Evolutionary conservation across 371 early-diverging fungal species (phyloP).

Genomic region (Parasitella parasitica): DNA sequence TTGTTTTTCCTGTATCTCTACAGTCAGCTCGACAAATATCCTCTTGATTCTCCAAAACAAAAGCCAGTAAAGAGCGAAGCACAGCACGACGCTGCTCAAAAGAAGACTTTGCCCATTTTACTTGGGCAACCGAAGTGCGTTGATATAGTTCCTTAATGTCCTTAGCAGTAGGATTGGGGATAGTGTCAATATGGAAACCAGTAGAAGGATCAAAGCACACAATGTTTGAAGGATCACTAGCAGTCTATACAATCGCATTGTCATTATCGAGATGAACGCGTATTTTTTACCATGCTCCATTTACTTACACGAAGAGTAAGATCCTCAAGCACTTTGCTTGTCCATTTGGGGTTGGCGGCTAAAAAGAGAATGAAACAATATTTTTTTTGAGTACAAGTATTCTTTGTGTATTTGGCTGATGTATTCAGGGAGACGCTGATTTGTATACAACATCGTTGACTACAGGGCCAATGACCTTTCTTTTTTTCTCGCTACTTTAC

Average conservation of each 20-base stretch:
- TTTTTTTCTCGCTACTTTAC: slow-evolving; percentile 10
- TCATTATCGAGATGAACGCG: not conserved
- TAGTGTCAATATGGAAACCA: slow-evolving; percentile 70
- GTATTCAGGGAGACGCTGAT: not conserved
- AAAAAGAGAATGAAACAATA: not conserved
- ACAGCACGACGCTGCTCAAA: slow-evolving; percentile 79
- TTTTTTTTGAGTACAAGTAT: not conserved
- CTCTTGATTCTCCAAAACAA: slow-evolving; percentile 76
- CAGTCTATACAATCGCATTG: slow-evolving; percentile 36
- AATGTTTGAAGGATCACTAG: slow-evolving; percentile 58
- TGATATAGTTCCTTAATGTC: slow-evolving; percentile 61
- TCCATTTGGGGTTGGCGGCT: slow-evolving; percentile 55
- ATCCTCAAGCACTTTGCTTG: slow-evolving; percentile 50
- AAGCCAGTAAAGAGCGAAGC: slow-evolving; percentile 70
- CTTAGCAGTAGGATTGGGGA: slow-evolving; percentile 55
- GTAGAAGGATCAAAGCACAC: slow-evolving; percentile 89
- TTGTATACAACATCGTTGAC: not conserved
- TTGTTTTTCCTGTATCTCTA: slow-evolving; percentile 84
- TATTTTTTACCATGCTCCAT: not conserved
- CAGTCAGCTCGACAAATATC: slow-evolving; percentile 74
- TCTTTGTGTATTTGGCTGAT: not conserved
- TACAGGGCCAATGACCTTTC: not conserved
- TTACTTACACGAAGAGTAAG: slow-evolving; percentile 58
- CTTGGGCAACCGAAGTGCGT: slow-evolving; percentile 68
- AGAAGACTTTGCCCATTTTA: slow-evolving; percentile 68